Base-by-base conservation (phyloP, 768 basidiomycete genomes). In the Termitomyces titanicus region DNA sequence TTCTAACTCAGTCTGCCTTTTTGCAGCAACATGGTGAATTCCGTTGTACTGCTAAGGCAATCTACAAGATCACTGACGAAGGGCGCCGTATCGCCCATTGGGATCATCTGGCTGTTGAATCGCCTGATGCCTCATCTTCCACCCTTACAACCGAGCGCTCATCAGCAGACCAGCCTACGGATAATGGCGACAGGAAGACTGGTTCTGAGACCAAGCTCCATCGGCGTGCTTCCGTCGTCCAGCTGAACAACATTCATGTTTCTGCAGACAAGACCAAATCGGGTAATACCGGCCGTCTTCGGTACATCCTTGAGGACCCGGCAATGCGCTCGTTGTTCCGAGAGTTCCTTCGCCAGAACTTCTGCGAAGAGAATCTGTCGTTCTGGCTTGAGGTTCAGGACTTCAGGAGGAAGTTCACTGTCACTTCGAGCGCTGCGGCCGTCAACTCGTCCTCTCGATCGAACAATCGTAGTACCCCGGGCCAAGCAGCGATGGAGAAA, bases 321-420 rank as follows among this genome's bases (percentile, higher is more conserved):
- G 86, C 88, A 29, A 75, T 95, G 35, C 85, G 97, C 13, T 82
- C 84, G 3, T 75, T 98, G 47, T 99, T 99, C 81, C 86, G 97
- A 56, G 97, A 98, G 60, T 96, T 94, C 76, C 72, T 99, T 52
- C 83, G 92, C 31, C 80, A 84, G 53, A 98, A 98, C 70, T 98
- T 97, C 69, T 98, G 93, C 73, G 97, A 99, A 67, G 97, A 99
- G 77, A 99, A 99, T 68, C 74, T 99, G 61, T 88, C 89, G 45
- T 99, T 98, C 74, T 99, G 94, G 91, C 70, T 98, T 53, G 97
- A 99, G 66, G 95, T 98, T 3, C 83, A 93, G 68, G 97, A 99
- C 68, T 97, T 99, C 77, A 95, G 94, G 74, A 84, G 88, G 64
- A 89, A 94, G 68, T 99, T 99, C 75, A 86, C 85, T 66, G 98